Conservation (phyloP, 2,329 filamentous ascomycete species). For the Fusarium siculi region DNA sequence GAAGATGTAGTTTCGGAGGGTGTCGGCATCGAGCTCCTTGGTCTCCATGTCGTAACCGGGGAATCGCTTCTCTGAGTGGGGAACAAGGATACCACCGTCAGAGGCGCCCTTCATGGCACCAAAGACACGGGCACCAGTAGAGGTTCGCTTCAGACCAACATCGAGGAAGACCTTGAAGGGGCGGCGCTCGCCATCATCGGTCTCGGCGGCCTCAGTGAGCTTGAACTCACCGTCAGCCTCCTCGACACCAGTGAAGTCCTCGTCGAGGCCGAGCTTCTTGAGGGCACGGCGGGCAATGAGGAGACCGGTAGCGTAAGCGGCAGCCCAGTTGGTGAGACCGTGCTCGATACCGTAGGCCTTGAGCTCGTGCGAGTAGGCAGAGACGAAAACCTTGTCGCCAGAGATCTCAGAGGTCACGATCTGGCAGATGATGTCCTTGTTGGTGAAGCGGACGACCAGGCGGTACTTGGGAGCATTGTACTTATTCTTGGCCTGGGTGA, state of each 20-base stretch:
- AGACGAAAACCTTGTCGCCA: constrained; percentile 95
- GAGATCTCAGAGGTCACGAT: constrained; percentile 96
- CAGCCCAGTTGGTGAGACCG: constrained; percentile 99
- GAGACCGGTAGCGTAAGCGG: constrained; percentile 96
- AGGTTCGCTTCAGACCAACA: constrained; percentile 96
- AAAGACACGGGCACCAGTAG: constrained; percentile 98
- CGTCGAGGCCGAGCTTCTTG: constrained; percentile 95
- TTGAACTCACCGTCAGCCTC: constrained; percentile 96
- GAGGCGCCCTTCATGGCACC: constrained; percentile 99
- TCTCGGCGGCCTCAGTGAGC: constrained; percentile 92
- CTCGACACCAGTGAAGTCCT: constrained; percentile 94
- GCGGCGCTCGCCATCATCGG: constrained; percentile 83
- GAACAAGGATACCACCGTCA: constrained; percentile 95
- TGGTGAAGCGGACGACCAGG: constrained; percentile 98
- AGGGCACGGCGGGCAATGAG: constrained; percentile 96
- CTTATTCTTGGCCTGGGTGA: constrained; percentile 99
- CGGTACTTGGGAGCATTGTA: constrained; percentile 99
- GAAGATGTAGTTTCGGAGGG: constrained; percentile 99
- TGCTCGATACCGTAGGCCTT: constrained; percentile 97
- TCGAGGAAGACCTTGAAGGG: constrained; percentile 99
- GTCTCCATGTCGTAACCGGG: constrained; percentile 96
- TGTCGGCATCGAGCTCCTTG: constrained; percentile 98
- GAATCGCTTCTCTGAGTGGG: constrained; percentile 99
- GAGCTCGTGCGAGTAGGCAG: constrained; percentile 97
- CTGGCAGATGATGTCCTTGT: constrained; percentile 99